These are phyloP conservation scores for Letharia columbiana DNA, from an alignment of 495 filamentous ascomycete genomes.

Conservation along the genomic window DNA sequence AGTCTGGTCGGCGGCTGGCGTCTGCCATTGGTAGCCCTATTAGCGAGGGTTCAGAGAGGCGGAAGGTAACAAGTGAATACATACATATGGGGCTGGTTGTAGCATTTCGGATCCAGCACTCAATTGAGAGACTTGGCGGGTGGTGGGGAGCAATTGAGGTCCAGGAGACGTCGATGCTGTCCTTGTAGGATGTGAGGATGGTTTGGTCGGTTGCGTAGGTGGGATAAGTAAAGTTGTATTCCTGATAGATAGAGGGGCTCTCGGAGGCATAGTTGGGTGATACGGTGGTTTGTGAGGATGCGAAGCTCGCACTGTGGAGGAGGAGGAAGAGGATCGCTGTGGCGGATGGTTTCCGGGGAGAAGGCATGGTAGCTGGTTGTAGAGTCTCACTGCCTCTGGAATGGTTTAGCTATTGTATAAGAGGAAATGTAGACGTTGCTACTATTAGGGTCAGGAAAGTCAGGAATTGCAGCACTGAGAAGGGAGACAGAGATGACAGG, in stretches of 20 bases:
- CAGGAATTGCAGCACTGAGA: neutral
- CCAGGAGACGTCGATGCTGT: constrained; percentile 10
- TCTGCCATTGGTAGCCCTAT: neutral
- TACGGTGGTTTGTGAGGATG: neutral
- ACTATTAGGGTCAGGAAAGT: neutral
- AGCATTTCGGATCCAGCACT: constrained; percentile 8
- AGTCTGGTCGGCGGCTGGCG: neutral
- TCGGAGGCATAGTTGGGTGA: neutral
- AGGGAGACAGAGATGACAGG: neutral
- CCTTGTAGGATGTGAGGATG: constrained; percentile 5
- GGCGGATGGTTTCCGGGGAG: neutral
- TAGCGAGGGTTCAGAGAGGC: neutral
- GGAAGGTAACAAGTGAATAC: neutral
- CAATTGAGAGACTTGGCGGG: neutral
- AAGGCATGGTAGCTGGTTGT: neutral
- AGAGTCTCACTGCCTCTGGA: neutral
- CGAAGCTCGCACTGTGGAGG: neutral
- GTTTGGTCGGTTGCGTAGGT: neutral
- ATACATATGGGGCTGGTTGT: neutral
- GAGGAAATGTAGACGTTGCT: neutral
- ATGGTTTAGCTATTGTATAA: neutral
- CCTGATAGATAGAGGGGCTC: neutral
- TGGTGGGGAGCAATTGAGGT: neutral
- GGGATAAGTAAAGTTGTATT: neutral
- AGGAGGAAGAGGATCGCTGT: neutral